Base-by-base conservation (phyloP, 2,329 filamentous ascomycete species). In the Exserohilum rostratum region DNA sequence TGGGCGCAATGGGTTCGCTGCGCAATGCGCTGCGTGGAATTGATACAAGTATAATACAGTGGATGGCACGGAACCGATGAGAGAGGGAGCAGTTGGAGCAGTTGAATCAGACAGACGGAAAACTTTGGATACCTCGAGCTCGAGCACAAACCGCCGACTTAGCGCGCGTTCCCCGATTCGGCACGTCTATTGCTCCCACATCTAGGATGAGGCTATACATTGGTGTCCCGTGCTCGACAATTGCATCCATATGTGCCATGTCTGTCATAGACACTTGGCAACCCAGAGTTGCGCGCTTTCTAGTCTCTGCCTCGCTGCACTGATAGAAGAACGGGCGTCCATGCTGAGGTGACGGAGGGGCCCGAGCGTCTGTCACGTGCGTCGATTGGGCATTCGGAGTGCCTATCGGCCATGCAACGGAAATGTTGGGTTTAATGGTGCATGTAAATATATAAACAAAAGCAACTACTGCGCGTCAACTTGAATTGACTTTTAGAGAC, bases 1-100 rank as follows among this genome's bases (percentile, higher is more conserved):
- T 47, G 56, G 60, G 58, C 78, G 80, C 45, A 51, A 64, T 61
- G 64, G 53, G 57, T 60, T 52, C 59, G 69, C 61, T 66, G 61
- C 68, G 62, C 66, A 67, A 65, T 57, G 58, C 64, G 66, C 58
- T 57, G 62, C 62, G 55, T 53, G 53, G 55, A 51, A 46, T 3
- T 15, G 57, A 56, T 54, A 66, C 35, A 54, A 50, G 45, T 73
- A 68, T 68, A 50, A 54, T 69, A 69, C 69, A 72, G 61, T 57
- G 48, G 60, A 57, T 35, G 49, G 46, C n/a, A 27, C 20, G 22
- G 7, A 58, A 57, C 49, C 12, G 31, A 30, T 33, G 30, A 15
- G 44, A 15, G 44, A 49, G 33, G 49, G 30, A 44, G 57, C 49
- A 53, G 61, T 45, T 47, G 56, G 54, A 50, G 52, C 38, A 60